Conservation (phyloP, 176 grass and related monocot species). For the Triticum turgidum region DNA sequence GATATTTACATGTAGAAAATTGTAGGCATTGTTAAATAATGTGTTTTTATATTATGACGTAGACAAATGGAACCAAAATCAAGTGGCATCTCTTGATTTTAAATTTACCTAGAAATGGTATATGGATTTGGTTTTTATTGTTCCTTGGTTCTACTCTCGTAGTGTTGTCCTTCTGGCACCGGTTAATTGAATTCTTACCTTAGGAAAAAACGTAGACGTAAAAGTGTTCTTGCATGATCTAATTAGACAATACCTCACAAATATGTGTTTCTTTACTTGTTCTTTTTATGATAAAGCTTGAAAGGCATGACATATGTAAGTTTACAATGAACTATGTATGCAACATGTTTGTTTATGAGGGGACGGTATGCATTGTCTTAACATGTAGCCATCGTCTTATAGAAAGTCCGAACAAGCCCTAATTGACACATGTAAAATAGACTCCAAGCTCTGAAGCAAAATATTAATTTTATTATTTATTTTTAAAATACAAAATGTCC, state of each 20-base stretch:
- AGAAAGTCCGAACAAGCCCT: background rate
- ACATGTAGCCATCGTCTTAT: background rate
- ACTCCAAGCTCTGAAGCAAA: background rate
- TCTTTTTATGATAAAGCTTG: background rate
- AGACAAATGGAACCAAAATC: no score
- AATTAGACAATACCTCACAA: background rate
- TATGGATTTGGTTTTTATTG: no score
- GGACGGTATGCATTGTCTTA: background rate
- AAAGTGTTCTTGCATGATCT: background rate
- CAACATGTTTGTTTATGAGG: no score
- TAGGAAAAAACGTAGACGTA: background rate
- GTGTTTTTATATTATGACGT: no score
- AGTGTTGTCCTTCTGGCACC: no score
- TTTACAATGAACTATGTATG: background rate
- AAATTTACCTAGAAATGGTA: no score
- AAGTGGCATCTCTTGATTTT: no score
- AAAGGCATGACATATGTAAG: background rate
- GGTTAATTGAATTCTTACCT: background rate
- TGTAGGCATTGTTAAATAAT: no score
- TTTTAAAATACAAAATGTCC: background rate
- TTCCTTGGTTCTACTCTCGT: no score
- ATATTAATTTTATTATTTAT: background rate
- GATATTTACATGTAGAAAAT: no score
- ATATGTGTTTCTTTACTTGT: background rate
- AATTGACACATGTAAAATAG: background rate